Evolutionary conservation across 306 rosid genomes (phyloP).

Genomic region (Ammopiptanthus mongolicus): DNA sequence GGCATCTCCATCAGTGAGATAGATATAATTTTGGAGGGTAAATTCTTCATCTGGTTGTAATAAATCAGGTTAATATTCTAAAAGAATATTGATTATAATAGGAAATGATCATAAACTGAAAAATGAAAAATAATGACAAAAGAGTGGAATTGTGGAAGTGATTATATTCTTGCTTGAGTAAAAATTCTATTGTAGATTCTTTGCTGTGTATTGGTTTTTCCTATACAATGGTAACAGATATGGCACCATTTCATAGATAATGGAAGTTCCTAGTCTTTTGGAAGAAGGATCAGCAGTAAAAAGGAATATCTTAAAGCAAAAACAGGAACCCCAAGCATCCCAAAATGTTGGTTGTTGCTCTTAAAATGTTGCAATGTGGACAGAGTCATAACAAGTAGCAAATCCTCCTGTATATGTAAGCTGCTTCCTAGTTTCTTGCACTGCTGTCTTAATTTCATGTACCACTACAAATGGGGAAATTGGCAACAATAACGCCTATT

Average conservation of each 20-base stretch:
- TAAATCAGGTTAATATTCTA: not conserved
- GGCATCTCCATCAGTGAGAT: not conserved
- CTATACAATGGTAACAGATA: conserved; percentile 18
- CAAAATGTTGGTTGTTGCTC: conserved; percentile 54
- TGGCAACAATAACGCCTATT: conserved; percentile 21
- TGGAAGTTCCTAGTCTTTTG: conserved; percentile 88
- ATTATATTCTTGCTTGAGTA: not conserved
- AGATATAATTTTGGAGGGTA: not conserved
- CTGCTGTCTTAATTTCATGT: conserved; percentile 18
- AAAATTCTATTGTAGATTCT: not conserved
- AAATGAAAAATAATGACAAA: not conserved
- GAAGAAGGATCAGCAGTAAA: conserved; percentile 78
- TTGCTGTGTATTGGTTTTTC: not conserved
- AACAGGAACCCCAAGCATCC: conserved; percentile 46
- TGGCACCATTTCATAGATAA: conserved; percentile 47
- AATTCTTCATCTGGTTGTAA: not conserved
- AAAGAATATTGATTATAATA: not conserved
- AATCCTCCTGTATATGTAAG: conserved; percentile 44
- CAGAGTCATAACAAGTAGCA: conserved; percentile 24
- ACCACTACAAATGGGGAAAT: conserved; percentile 6
- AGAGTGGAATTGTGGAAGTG: not conserved
- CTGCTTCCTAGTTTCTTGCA: conserved; percentile 15
- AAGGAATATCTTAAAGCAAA: conserved; percentile 61
- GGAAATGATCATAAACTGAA: not conserved
- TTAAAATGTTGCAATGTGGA: conserved; percentile 25